These are phyloP conservation scores for Limtongia smithiae DNA, from an alignment of 805 yeast genomes.

Conservation along the genomic window DNA sequence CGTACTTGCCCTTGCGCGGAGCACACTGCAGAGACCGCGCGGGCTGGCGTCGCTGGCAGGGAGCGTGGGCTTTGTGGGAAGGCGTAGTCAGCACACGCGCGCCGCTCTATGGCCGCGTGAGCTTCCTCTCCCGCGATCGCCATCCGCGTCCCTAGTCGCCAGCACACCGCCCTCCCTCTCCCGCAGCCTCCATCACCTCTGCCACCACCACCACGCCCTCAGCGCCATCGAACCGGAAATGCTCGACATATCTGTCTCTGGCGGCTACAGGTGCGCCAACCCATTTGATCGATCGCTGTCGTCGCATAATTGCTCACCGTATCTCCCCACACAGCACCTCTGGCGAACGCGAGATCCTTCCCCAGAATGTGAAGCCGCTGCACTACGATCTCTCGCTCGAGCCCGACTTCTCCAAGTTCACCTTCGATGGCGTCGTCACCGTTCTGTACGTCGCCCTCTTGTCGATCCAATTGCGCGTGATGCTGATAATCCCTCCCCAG, in stretches of 20 bases:
- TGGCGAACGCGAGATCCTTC: conserved; percentile 47
- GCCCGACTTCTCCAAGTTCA: conserved; percentile 51
- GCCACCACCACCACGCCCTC: conserved; percentile 18
- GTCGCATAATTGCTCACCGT: not conserved
- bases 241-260: conserved; percentile 23
- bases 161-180: not conserved
- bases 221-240: conserved; percentile 18
- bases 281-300: not conserved
- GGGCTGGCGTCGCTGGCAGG: too few relatives aligned
- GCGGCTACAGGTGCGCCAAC: conserved; percentile 17
- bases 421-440: conserved; percentile 47
- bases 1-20: too few relatives aligned
- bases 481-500: conserved; percentile 1
- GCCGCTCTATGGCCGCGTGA: not conserved
- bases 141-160: not conserved
- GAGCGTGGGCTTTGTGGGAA: too few relatives aligned
- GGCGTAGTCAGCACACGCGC: too few relatives aligned
- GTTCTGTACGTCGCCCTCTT: conserved; percentile 46
- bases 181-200: conserved; percentile 11
- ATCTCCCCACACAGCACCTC: conserved; percentile 10
- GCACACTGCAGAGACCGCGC: too few relatives aligned
- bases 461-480: not conserved
- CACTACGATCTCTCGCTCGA: conserved; percentile 68
- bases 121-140: conserved; percentile 1
- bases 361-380: conserved; percentile 62